Base-by-base conservation (phyloP, 106 monocot genomes). In the Cymbidium sinense region DNA sequence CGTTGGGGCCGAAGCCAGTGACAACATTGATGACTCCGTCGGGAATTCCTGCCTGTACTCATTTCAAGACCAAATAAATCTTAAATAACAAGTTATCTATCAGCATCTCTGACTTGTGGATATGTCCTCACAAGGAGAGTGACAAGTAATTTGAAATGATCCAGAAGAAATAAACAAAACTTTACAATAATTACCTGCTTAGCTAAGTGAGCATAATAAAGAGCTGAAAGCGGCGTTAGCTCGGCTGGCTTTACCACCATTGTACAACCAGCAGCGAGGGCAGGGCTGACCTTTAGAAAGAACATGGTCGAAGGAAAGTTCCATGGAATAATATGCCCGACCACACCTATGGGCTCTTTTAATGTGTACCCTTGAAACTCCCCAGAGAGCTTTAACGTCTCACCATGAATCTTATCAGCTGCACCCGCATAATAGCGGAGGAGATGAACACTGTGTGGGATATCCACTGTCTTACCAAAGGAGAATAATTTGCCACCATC, bases 401-500 rank as follows among this genome's bases (percentile, higher is more conserved):
- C 87, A 0, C 92, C 92, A 52, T 91, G 91, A 36, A 91, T 79
- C 75, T 91, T 91, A 52, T 91, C 91, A 0, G 91, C 91, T 0
- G 88, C 87, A 2, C 89, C 92, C 0, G 92, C 87, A 64, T 87
- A 89, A 73, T 92, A 92, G 44, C 92, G 86, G 2, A 92, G 79
- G 12, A 81, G 1, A 28, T 75, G 27, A 7, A 62, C 39, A 7
- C 43, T 79, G 19, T 23, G 7, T 6, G 92, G 92, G 19, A 92
- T 83, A 44, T 92, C 92, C 5, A 75, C 0, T 11, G 50, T 20
- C 27, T 81, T 85, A 0, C 83, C 79, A 0, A 70, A 10, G 2
- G 28, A 34, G 31, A 92, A 74, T 23, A 89, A 30, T 70, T 89
- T 92, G 27, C 92, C 89, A 5, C 77, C 86, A 71, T 92, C 85